Percentiles rank a stretch among this genome's conserved stretches.
Evolutionary conservation across 1,284 basidiomycete species (phyloP).

Genomic region (Gymnopus androsaceus): DNA sequence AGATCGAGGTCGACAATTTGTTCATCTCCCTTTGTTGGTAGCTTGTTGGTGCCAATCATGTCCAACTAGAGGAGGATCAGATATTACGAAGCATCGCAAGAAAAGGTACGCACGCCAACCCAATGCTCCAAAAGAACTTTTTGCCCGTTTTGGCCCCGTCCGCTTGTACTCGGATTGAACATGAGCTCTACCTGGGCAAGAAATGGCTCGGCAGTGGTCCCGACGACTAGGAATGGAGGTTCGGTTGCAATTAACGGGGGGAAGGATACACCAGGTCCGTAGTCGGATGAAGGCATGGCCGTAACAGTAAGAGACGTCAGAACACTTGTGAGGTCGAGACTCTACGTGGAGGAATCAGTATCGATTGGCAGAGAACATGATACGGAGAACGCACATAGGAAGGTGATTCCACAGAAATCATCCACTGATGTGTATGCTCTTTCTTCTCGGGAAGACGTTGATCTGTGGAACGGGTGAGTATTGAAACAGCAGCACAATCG

Average conservation of each 20-base stretch:
- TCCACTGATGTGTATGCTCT: constrained; percentile 68
- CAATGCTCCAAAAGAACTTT: constrained; percentile 63
- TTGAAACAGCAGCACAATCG: background rate
- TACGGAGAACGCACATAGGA: constrained; percentile 57
- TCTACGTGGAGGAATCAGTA: constrained; percentile 26
- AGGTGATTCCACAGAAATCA: constrained; percentile 65
- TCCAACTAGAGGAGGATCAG: constrained; percentile 61
- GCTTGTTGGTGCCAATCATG: constrained; percentile 45
- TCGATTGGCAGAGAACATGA: constrained; percentile 12
- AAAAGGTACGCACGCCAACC: constrained; percentile 59
- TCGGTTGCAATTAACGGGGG: constrained; percentile 36
- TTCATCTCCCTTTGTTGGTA: constrained; percentile 59
- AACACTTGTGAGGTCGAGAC: constrained; percentile 55
- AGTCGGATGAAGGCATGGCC: constrained; percentile 38
- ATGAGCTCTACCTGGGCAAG: constrained; percentile 60
- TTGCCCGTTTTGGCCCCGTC: constrained; percentile 24
- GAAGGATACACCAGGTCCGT: constrained; percentile 34
- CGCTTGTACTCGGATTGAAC: constrained; percentile 35
- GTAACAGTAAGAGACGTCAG: constrained; percentile 50
- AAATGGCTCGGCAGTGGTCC: constrained; percentile 61
- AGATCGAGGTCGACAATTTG: constrained; percentile 74
- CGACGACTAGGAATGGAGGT: constrained; percentile 61
- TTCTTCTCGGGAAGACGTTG: constrained; percentile 36
- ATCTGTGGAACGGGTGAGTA: constrained; percentile 34
- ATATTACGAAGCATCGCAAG: background rate